Base-by-base conservation (phyloP, 805 yeast genomes). In the Myxozyma melibiosi region DNA sequence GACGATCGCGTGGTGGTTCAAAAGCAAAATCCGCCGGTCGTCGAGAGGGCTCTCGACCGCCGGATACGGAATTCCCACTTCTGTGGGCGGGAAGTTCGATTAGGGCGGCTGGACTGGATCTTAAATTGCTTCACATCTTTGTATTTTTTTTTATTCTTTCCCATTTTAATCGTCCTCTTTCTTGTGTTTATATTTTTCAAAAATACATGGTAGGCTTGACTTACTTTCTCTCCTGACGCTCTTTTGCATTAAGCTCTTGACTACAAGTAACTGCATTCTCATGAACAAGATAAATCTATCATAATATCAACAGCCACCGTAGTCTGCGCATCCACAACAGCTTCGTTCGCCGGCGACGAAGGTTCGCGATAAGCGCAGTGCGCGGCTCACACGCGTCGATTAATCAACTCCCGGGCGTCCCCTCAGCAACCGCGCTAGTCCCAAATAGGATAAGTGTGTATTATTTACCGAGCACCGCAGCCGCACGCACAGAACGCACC, bases 1-100 rank as follows among this genome's bases (percentile, higher is more conserved):
- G 2, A 34, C 44, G n/a, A 45, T 44, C 22, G 64, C 64, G 4
- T 60, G 55, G 53, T 51, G 52, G 53, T 56, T 53, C 49, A 60
- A 53, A 53, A 53, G 62, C 22, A 57, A 45, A 33, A 53, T 57
- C n/a, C 52, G 64, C 20, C 53, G 55, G 37, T 20, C 57, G 5
- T 38, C 60, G 25, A 39, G 63, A 16, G 50, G 57, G 7, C 28
- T 51, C 8, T 51, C 60, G 13, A 44, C 43, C 31, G 34, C 37
- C 20, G 31, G 46, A 1, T 27, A 52, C 30, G 22, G 43, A 11
- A 39, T 45, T 24, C 39, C 56, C 20, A 24, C 44, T 2, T 27
- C 44, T 4, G 43, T 38, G 13, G 56, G 50, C 3, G 51, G 51
- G 22, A 52, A 52, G 45, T 44, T 43, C 28, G 56, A 52, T 18